phyloP scores from a whole-genome alignment of 2,329 filamentous ascomycete species.

The Aureobasidium lini region DNA sequence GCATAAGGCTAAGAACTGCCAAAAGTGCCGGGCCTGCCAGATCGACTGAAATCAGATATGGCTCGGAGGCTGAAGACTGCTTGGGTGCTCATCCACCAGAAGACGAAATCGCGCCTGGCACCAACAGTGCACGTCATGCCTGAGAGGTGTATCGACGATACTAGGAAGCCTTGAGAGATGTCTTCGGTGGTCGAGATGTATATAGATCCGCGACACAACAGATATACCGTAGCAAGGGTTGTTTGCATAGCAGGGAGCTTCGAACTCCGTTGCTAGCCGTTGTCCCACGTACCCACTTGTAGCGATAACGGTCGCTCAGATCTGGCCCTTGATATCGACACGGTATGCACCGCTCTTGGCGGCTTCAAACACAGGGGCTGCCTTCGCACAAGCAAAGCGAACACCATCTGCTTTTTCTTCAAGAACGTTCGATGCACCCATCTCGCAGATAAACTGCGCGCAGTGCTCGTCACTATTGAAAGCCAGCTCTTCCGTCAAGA shows the following conservation, averaged over 20 bases:
- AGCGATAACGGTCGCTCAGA: constrained; percentile 58
- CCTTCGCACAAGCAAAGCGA: constrained; percentile 66
- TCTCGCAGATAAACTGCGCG: constrained; percentile 79
- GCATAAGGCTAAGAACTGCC: not conserved
- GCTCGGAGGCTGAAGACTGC: not conserved
- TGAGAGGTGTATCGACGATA: not conserved
- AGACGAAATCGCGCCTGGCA: not conserved
- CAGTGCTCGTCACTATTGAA: constrained; percentile 73
- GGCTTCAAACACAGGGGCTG: constrained; percentile 63
- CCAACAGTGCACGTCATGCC: not conserved
- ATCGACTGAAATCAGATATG: not conserved
- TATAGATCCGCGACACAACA: not conserved
- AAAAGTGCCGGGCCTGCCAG: not conserved
- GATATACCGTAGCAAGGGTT: not conserved
- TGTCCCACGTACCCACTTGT: constrained; percentile 32
- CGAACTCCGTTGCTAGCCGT: constrained; percentile 6
- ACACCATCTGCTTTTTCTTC: constrained; percentile 63
- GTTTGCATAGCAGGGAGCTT: constrained; percentile 6
- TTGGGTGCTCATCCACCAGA: too few relatives aligned
- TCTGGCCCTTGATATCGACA: constrained; percentile 97
- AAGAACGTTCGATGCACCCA: constrained; percentile 67
- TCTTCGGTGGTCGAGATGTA: not conserved
- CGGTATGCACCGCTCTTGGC: constrained; percentile 69
- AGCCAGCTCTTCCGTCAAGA: constrained; percentile 89
- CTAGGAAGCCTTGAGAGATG: not conserved